These are phyloP conservation scores for Aspergillus sclerotialis DNA, from an alignment of 2,329 filamentous ascomycete species.

Conservation along the genomic window DNA sequence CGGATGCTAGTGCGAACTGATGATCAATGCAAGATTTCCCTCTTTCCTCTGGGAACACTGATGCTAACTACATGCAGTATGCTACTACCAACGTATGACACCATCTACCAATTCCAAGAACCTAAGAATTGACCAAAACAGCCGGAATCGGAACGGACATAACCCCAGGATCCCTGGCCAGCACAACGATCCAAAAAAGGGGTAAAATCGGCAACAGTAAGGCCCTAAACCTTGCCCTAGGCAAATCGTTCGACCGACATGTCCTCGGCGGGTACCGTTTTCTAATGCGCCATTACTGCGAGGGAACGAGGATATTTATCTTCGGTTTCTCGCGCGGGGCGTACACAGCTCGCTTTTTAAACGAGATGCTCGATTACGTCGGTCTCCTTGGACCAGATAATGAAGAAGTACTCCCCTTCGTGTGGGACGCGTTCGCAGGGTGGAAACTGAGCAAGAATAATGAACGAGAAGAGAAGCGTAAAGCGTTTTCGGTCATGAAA, in stretches of 20 bases:
- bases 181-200: constrained; percentile 47
- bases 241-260: constrained; percentile 73
- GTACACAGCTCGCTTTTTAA: constrained; percentile 67
- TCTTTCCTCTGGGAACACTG: no score
- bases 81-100: constrained; percentile 40
- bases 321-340: constrained; percentile 69
- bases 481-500: constrained; percentile 67
- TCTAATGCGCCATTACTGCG: constrained; percentile 65
- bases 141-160: background rate
- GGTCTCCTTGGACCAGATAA: constrained; percentile 75
- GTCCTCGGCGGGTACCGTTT: constrained; percentile 79
- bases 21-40: no score
- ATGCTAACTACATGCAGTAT: constrained; percentile 3
- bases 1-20: constrained; percentile 23
- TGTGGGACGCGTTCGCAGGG: constrained; percentile 56
- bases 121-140: no score
- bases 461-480: constrained; percentile 17
- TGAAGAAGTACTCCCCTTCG: constrained; percentile 77
- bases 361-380: constrained; percentile 79
- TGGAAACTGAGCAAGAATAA: constrained; percentile 28
- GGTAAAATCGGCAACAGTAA: constrained; percentile 31
- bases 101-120: constrained; percentile 18
- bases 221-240: constrained; percentile 62
- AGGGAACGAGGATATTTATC: constrained; percentile 57
- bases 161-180: constrained; percentile 15